Evolutionary conservation across 768 basidiomycete species (phyloP), one percentile per base, ranked within the genome.

Genomic region (Calocybe gangraenosa): DNA sequence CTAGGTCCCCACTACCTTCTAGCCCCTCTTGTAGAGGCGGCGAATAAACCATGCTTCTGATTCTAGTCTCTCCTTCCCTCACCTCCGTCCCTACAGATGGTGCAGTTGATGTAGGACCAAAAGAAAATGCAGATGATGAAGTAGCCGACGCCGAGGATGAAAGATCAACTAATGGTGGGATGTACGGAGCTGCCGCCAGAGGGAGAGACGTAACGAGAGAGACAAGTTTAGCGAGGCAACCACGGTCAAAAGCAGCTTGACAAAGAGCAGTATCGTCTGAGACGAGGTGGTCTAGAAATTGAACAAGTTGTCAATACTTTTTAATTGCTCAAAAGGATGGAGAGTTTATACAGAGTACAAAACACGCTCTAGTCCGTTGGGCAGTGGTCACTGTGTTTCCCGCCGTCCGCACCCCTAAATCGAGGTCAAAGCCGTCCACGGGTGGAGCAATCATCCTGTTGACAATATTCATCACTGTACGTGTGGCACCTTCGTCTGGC

Each of bases 211-310:
- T 74, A 18, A 83, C 69, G 3, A 86, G 62, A 0, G 57, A 50
- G 0, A 68, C 73, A 1, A 94, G 65, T 36, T 70, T 76, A 3
- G 69, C 65, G 2, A 93, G 65, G 7, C 79, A 80, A 0, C 83
- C 82, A 18, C 79, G 78, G n/a, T 90, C 84, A 21, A 72, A 78
- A 0, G 90, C 90, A 2, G 73, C 68, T 44, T 82, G 67, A 52
- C 87, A 84, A 0, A 92, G 67, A 1, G 73, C 67, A 0, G 73
- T 67, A 55, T 92, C 79, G 52, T 94, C 92, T 14, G 73, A 67
- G 2, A 90, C 81, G 1, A 95, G 74, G 57, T 80, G 59, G 61
- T 83, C 85, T 80, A 38, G 28, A 30, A 7, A n/a, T n/a, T 32
- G n/a, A 39, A 25, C 40, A 30, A 46, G 40, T 28, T 28, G 11